Percentiles rank a stretch among this genome's conserved stretches.
These are phyloP conservation scores for Pythium phragmiticola DNA, from an alignment of 352 stramenopile species.

Conservation along the genomic window DNA sequence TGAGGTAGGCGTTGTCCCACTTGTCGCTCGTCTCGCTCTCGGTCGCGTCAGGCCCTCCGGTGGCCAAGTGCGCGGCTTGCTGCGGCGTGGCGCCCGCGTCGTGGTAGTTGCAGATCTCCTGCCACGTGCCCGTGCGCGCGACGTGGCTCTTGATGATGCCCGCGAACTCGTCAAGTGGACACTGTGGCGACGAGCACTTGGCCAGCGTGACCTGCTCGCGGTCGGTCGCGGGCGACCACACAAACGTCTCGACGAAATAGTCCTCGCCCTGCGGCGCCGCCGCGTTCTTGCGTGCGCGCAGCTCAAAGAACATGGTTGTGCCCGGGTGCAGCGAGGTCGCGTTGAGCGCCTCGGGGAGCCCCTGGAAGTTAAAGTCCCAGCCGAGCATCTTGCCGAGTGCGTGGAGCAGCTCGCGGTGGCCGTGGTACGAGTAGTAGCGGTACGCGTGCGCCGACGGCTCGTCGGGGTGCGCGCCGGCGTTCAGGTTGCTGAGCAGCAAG, in stretches of 20 bases:
- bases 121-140: conserved; percentile 66
- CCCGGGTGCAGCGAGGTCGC: conserved; percentile 63
- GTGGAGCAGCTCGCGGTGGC: conserved; percentile 78
- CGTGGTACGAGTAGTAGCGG: conserved; percentile 81
- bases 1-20: conserved; percentile 37
- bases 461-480: conserved; percentile 44
- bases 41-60: conserved; percentile 16
- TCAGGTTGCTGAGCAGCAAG: conserved; percentile 62
- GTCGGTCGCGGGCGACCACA: conserved; percentile 69
- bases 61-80: conserved; percentile 25
- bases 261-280: conserved; percentile 28
- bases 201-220: conserved; percentile 66
- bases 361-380: conserved; percentile 75
- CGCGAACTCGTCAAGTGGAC: conserved; percentile 73
- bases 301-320: conserved; percentile 84
- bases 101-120: conserved; percentile 80
- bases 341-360: conserved; percentile 61
- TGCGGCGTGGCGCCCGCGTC: conserved; percentile 19
- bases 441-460: conserved; percentile 52
- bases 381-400: conserved; percentile 77
- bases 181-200: conserved; percentile 79
- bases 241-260: conserved; percentile 72
- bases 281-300: conserved; percentile 39
- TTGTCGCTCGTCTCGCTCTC: conserved; percentile 11
- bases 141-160: conserved; percentile 71